Evolutionary conservation across 2,329 filamentous ascomycete genomes (phyloP), one percentile per base, ranked within the genome.

Genomic region (Ambrosiella xylebori): DNA sequence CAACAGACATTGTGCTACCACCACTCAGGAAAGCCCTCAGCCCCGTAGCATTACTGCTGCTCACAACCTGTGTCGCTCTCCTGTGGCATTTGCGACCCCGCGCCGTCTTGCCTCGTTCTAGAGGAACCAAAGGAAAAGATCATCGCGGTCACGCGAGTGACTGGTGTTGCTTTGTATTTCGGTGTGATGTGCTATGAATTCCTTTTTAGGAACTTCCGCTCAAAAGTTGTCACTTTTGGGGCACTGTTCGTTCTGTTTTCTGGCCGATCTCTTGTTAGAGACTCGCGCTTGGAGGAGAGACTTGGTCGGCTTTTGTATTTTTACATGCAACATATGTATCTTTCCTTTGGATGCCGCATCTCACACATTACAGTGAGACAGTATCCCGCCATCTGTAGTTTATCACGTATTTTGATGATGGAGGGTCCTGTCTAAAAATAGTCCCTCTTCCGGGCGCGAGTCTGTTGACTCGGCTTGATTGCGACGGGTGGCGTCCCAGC

Each of bases 61-160:
- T 9, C 52, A 41, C 17, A 52, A 27, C 17, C 45, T 59, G 54
- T 61, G 54, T 49, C 56, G 59, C 13, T 61, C 57, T 7, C 57
- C 59, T 12, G 41, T 54, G 12, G 53, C 40, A 7, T 59, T 59
- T 45, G 45, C 41, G 36, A 60, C 56, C 5, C 58, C 49, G 13
- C 54, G 47, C 50, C 58, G 58, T 27, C 52, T 56, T 12, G 40
- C 52, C 50, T 58, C 56, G 17, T 58, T 44, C 49, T 60, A 49
- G 39, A 50, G n/a, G 38, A 40, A 19, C 17, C 49, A 27, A 17
- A 54, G 37, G 49, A 37, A 58, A 15, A 58, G 35, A n/a, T 11
- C 12, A 6, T 11, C 37, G 37, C 15, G 17, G 52, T 41, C 36
- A 39, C 52, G 38, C 27, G 7, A 15, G 35, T 19, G 36, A 27